These are phyloP conservation scores for Cyclotella cryptica DNA, from an alignment of 108 stramenopile species.

Conservation along the genomic window DNA sequence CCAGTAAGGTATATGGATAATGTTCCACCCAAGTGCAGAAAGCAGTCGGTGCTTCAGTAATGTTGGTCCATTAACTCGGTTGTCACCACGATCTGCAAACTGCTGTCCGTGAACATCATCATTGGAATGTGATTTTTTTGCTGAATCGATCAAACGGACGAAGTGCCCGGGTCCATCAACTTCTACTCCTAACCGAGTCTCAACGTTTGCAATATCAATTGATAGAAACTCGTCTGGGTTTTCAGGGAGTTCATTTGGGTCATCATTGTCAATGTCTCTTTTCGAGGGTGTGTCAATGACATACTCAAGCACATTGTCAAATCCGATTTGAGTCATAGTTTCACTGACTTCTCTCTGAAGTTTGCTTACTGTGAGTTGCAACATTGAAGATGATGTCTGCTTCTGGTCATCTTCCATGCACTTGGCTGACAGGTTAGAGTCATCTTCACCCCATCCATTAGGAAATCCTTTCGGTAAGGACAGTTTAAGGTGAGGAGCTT, in stretches of 20 bases:
- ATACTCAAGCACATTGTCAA: constrained; percentile 75
- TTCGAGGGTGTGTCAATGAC: constrained; percentile 63
- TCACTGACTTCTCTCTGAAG: constrained; percentile 65
- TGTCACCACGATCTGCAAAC: constrained; percentile 42
- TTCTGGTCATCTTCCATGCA: constrained; percentile 43
- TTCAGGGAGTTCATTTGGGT: constrained; percentile 46
- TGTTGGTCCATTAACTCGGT: constrained; percentile 76
- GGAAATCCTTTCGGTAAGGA: constrained; percentile 72
- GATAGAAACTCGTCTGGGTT: constrained; percentile 64
- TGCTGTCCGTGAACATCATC: background rate
- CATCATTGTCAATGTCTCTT: constrained; percentile 50
- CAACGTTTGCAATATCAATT: constrained; percentile 78
- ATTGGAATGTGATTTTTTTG: constrained; percentile 4
- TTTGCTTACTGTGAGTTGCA: constrained; percentile 67
- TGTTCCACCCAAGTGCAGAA: constrained; percentile 72
- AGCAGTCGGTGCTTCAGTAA: constrained; percentile 73
- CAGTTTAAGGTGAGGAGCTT: constrained; percentile 53
- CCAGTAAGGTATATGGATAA: constrained; percentile 85
- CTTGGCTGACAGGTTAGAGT: constrained; percentile 4
- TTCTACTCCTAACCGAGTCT: constrained; percentile 73
- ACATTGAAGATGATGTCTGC: constrained; percentile 46
- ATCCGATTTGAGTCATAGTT: constrained; percentile 71
- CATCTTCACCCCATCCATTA: constrained; percentile 60
- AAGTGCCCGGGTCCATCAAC: constrained; percentile 90
- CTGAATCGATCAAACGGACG: constrained; percentile 62